These are phyloP conservation scores for Hericium rajendrae DNA, from an alignment of 768 basidiomycete species.

Conservation along the genomic window DNA sequence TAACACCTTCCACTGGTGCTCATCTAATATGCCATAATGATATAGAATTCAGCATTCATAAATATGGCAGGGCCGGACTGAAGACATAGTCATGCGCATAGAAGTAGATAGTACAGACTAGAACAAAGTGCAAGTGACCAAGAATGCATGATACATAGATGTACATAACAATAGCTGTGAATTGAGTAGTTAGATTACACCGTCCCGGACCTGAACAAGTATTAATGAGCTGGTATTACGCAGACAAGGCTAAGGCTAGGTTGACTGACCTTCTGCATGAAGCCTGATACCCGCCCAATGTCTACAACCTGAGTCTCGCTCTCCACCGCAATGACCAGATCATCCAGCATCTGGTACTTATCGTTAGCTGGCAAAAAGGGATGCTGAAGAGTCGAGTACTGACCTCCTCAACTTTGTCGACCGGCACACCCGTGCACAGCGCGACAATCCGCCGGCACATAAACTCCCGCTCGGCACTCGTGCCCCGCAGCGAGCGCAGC, in stretches of 20 bases:
- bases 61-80: too few species aligned
- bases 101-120: too few species aligned
- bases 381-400: conserved; percentile 19
- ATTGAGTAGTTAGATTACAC: conserved; percentile 36
- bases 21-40: too few species aligned
- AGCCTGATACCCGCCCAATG: conserved; percentile 77
- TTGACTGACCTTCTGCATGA: conserved; percentile 76
- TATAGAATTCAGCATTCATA: too few species aligned
- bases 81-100: too few species aligned
- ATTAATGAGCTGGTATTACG: not conserved
- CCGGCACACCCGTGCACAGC: conserved; percentile 75
- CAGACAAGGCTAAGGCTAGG: not conserved
- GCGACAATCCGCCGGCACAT: conserved; percentile 90
- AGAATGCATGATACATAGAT: not conserved
- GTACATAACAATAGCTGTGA: not conserved
- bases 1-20: too few species aligned
- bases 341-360: conserved; percentile 64
- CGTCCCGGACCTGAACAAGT: conserved; percentile 43
- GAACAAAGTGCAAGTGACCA: not conserved
- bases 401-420: conserved; percentile 87
- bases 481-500: conserved; percentile 62
- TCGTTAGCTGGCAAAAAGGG: conserved; percentile 3
- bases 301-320: conserved; percentile 79
- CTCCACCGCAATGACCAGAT: conserved; percentile 78
- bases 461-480: conserved; percentile 81